Base-by-base conservation (phyloP, 495 filamentous ascomycete species). In the Podospora pseudopauciseta region DNA sequence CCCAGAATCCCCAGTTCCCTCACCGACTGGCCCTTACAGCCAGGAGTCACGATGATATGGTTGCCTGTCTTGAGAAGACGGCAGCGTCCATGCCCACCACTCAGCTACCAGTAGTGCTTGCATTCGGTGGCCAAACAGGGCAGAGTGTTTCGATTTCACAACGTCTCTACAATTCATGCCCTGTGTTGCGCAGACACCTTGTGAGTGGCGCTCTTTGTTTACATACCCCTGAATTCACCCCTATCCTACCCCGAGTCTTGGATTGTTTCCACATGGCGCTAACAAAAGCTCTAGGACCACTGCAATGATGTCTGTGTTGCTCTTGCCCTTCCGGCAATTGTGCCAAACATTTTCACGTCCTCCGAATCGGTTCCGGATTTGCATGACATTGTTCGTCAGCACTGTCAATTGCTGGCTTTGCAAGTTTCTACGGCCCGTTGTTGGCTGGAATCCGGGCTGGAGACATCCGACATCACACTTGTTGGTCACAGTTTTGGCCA, bases 401-500 rank as follows among this genome's bases (percentile, higher is more conserved):
- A 89, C 7, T 72, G 72, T 1, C 71, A 72, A 23, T 69, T 84
- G 3, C 86, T 86, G 60, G 71, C 83, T 0, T 49, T 83, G 3
- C 86, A 87, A 56, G 86, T 85, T 66, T 69, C 86, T 0, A 76
- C 72, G 58, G 85, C 86, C 1, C 77, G 68, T 64, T 60, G 71
- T 6, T 88, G 86, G 86, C 75, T 87, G 0, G 83, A 83, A 26
- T 78, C 71, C 16, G 84, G 86, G 0, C 65, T 87, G 16, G 4
- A 26, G 74, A 18, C 71, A 80, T 0, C 71, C 66, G 2, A 64
- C 71, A 0, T 44, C 16, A 56, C 54, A 20, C 54, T 86, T 0
- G 60, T 88, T 20, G 86, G 86, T 0, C 86, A 88, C 66, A 84
- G 81, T 63, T 83, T 88, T 67, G 86, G 86, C 1, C 74, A 88